Percentiles rank a stretch among this genome's conserved stretches.
phyloP scores from a whole-genome alignment of 768 basidiomycete genomes.

The Glaciozyma martinii region DNA sequence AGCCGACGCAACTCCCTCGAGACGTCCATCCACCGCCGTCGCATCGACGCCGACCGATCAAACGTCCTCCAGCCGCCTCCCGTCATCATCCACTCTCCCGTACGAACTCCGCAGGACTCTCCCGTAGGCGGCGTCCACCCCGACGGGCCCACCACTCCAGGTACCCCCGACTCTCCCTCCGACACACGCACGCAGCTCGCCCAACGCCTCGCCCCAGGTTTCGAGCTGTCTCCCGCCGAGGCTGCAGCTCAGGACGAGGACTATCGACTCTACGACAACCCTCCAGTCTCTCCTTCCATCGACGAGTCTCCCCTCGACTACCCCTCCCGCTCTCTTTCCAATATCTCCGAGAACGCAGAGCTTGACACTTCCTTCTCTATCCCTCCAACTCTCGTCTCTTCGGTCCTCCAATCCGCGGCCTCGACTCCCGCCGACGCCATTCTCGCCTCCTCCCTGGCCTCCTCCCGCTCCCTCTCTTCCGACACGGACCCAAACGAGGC shows the following conservation, averaged over 20 bases:
- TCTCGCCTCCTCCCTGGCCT: background rate
- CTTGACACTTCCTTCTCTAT: background rate
- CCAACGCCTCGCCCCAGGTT: background rate
- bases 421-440: background rate
- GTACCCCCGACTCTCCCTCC: background rate
- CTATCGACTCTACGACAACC: background rate
- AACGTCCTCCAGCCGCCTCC: slow-evolving; percentile 1
- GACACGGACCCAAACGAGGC: background rate
- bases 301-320: background rate
- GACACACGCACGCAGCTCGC: background rate
- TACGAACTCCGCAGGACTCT: slow-evolving; percentile 8
- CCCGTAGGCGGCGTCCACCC: background rate
- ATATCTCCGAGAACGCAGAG: background rate
- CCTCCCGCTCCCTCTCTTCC: background rate
- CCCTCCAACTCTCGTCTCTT: background rate
- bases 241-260: background rate
- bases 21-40: background rate
- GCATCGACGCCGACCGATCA: background rate
- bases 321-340: background rate
- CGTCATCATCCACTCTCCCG: slow-evolving; percentile 27
- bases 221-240: no score
- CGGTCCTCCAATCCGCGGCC: background rate
- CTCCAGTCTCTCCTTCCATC: no score
- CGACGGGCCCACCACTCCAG: background rate
- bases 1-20: slow-evolving; percentile 2